Evolutionary conservation across 805 yeast genomes (phyloP).

Genomic region (Saturnispora kantuleensis): DNA sequence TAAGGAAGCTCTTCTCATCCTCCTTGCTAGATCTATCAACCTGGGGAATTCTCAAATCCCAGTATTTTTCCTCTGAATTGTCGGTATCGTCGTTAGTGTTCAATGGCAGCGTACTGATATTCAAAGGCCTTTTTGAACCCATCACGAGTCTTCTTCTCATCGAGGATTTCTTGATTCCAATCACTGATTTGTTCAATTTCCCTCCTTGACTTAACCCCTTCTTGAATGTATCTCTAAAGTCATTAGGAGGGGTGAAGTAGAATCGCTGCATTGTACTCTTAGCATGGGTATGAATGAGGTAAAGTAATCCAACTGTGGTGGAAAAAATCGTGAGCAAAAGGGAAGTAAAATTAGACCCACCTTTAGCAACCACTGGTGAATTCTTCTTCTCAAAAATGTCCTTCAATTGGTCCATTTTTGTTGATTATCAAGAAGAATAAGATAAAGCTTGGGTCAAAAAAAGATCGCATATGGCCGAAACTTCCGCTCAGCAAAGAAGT

Average conservation of each 20-base stretch:
- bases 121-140: slow-evolving; percentile 24
- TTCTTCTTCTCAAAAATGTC: not conserved
- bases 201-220: slow-evolving; percentile 17
- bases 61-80: slow-evolving; percentile 12
- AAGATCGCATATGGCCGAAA: slow-evolving; percentile 2
- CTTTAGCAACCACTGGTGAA: not conserved
- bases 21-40: slow-evolving; percentile 16
- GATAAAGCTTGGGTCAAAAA: not conserved
- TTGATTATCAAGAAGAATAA: not conserved
- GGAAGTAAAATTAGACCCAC: not conserved
- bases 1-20: slow-evolving; percentile 14
- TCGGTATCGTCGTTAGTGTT: slow-evolving; percentile 11
- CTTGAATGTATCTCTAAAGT: slow-evolving; percentile 20
- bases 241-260: slow-evolving; percentile 21
- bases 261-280: slow-evolving; percentile 17
- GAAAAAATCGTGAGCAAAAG: not conserved
- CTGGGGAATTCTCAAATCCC: slow-evolving; percentile 20
- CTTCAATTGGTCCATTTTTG: not conserved
- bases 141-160: slow-evolving; percentile 25
- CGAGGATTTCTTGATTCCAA: slow-evolving; percentile 22
- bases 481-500: not conserved
- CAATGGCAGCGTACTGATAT: slow-evolving; percentile 27
- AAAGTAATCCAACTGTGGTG: not conserved
- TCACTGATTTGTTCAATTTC: slow-evolving; percentile 10
- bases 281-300: not conserved